Base-by-base conservation (phyloP, 164 flowering plant genomes). In the Chloranthus sessilifolius region DNA sequence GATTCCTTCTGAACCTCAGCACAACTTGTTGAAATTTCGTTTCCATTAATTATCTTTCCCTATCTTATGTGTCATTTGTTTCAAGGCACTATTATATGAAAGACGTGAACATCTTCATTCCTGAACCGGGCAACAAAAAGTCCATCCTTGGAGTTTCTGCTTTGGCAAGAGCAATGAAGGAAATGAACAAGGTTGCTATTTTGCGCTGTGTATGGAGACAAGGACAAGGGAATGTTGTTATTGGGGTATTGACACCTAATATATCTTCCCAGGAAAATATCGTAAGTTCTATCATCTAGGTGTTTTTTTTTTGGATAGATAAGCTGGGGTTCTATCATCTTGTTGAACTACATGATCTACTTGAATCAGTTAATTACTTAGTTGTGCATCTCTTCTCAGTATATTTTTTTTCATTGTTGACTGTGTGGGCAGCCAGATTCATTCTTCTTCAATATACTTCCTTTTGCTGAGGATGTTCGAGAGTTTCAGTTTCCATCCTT, bases 401-500 rank as follows among this genome's bases (percentile, higher is more conserved):
- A n/a, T n/a, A n/a, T n/a, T n/a, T n/a, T n/a, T n/a, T n/a, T n/a
- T n/a, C n/a, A n/a, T n/a, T n/a, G n/a, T 9, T 23, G 25, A 19
- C 0, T 41, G 21, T 9, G 48, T 66, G 50, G 26, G 59, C 79
- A 88, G 99, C 81, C 97, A 47, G 99, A 84, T 77, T 86, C 89
- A 5, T 88, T 88, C 61, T 92, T 72, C 77, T 89, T 92, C 78
- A 92, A 92, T 59, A 81, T 81, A 26, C 95, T 92, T 61, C 99
- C 97, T 31, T 92, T 88, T 55, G 86, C 85, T 30, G 99, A 92
- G 70, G 97, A 92, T 80, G 77, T 92, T 40, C 77, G 99, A 49
- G 99, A 92, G 65, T 92, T 86, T 70, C 91, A 81, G 53, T 92
- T 92, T 63, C 91, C 95, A 10, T 92, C 97, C 53, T 84, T 92